These are phyloP conservation scores for Terfezia boudieri DNA, from an alignment of 495 filamentous ascomycete species.

Conservation along the genomic window DNA sequence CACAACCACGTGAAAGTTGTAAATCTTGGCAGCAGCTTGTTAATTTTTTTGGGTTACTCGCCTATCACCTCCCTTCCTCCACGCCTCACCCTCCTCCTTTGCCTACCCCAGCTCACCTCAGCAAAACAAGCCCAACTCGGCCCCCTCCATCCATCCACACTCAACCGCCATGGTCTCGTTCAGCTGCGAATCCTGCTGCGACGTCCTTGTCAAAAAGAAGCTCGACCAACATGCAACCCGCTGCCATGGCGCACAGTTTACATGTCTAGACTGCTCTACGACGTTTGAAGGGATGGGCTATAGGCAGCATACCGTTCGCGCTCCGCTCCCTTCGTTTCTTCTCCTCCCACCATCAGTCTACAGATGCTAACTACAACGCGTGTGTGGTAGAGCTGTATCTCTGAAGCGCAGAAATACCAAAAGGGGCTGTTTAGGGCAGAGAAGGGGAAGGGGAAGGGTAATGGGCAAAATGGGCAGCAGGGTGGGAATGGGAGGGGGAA, in stretches of 20 bases:
- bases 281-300: constrained; percentile 79
- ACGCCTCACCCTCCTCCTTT: too few species aligned
- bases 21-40: too few species aligned
- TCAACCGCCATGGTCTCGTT: background rate
- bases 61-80: too few species aligned
- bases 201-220: constrained; percentile 95
- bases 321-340: too few species aligned
- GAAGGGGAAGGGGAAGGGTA: constrained; percentile 46
- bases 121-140: too few species aligned
- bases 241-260: constrained; percentile 73
- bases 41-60: too few species aligned
- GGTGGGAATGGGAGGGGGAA: too few species aligned
- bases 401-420: constrained; percentile 91
- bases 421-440: constrained; percentile 26
- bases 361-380: background rate
- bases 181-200: constrained; percentile 39
- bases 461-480: background rate
- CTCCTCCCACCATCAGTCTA: background rate
- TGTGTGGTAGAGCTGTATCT: constrained; percentile 56
- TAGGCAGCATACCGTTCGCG: constrained; percentile 69
- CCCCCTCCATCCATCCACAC: too few species aligned
- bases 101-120: too few species aligned
- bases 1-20: too few species aligned
- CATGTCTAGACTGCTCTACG: constrained; percentile 92
- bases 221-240: constrained; percentile 74